Evolutionary conservation across 345 rosid species (phyloP).

Genomic region (Leavenworthia alabamica): DNA sequence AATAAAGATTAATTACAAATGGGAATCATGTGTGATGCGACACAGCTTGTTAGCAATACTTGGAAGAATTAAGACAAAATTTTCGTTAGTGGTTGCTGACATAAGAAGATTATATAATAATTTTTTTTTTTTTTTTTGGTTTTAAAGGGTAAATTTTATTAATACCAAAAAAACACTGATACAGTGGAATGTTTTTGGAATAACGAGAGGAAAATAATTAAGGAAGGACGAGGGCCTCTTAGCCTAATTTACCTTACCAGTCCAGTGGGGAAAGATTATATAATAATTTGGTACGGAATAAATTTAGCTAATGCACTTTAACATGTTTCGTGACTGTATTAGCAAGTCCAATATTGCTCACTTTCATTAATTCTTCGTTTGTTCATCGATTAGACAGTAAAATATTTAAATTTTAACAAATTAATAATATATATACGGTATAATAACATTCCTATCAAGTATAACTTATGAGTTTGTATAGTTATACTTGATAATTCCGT

Average conservation of each 20-base stretch:
- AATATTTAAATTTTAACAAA: not conserved
- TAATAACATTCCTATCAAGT: no score
- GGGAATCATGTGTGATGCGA: slow-evolving; percentile 28
- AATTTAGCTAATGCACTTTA: slow-evolving; percentile 20
- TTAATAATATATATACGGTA: not conserved
- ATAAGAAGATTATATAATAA: no score
- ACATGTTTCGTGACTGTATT: slow-evolving; percentile 28
- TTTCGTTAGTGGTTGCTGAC: slow-evolving; percentile 21
- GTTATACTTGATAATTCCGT: no score
- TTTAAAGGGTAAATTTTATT: no score
- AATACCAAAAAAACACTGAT: no score
- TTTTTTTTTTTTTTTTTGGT: no score
- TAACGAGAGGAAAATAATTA: no score
- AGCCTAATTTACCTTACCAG: no score
- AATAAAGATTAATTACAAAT: not conserved
- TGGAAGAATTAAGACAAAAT: slow-evolving; percentile 19
- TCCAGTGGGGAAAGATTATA: not conserved
- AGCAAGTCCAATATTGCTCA: slow-evolving; percentile 14
- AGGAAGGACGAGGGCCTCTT: no score
- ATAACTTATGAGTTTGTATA: no score
- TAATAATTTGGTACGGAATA: slow-evolving; percentile 32
- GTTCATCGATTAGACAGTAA: no score
- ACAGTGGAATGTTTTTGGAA: no score
- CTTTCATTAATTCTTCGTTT: slow-evolving; percentile 1
- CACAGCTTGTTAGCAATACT: slow-evolving; percentile 30